These are phyloP conservation scores for Aspergillus brunneoviolaceus DNA, from an alignment of 2,329 filamentous ascomycete species.

Conservation along the genomic window DNA sequence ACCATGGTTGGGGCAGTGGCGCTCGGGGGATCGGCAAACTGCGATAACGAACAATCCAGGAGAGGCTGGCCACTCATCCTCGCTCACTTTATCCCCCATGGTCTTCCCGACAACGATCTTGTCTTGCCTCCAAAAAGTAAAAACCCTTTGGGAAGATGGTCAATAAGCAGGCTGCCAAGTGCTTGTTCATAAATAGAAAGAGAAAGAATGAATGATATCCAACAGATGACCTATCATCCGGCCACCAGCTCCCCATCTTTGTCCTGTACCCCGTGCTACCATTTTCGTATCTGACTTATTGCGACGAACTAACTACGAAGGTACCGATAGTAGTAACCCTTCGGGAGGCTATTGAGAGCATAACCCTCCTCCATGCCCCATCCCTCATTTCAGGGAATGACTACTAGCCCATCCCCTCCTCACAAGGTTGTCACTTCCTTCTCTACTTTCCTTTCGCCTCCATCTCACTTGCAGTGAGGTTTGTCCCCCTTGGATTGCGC, in stretches of 20 bases:
- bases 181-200: not conserved
- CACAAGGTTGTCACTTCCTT: not conserved
- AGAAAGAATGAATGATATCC: conserved; percentile 2
- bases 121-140: not conserved
- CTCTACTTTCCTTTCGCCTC: not conserved
- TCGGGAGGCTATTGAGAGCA: not conserved
- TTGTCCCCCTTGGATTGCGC: not conserved
- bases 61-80: not conserved
- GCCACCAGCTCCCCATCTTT: conserved; percentile 12
- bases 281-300: not conserved
- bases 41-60: conserved; percentile 8
- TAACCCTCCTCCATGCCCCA: not conserved
- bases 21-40: conserved; percentile 7
- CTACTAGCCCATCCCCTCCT: conserved; percentile 1
- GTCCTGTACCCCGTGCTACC: conserved; percentile 14
- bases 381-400: not conserved
- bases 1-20: conserved; percentile 6
- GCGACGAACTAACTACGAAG: not conserved
- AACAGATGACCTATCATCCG: conserved; percentile 12
- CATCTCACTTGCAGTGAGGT: not conserved
- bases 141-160: not conserved
- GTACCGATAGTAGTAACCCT: not conserved
- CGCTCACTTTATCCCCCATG: not conserved
- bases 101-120: not conserved
- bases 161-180: not conserved